Conservation (phyloP, 1,284 basidiomycete genomes). For the Mycosarcoma maydis region DNA sequence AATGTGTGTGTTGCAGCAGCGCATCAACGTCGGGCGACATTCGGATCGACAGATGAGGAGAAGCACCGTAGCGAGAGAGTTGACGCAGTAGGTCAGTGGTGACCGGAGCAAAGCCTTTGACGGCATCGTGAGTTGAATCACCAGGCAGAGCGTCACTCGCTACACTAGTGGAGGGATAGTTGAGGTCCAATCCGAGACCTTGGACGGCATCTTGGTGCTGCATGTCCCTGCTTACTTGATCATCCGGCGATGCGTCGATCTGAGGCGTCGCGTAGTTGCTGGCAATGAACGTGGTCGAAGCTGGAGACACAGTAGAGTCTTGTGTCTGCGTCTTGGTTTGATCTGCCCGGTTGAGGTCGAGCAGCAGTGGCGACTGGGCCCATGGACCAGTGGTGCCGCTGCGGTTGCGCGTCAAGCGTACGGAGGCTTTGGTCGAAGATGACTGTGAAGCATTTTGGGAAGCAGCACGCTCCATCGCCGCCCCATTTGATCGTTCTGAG, state of each 20-base stretch:
- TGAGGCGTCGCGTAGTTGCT: constrained; percentile 23
- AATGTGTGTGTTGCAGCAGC: constrained; percentile 4
- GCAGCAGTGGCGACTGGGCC: constrained; percentile 44
- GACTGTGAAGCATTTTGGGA: constrained; percentile 11
- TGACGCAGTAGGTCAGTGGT: constrained; percentile 32
- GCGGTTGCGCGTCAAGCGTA: constrained; percentile 31
- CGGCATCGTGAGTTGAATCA: not conserved
- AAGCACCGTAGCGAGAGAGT: constrained; percentile 17
- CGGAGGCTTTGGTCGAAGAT: not conserved
- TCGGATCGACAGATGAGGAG: constrained; percentile 41
- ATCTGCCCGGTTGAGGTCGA: constrained; percentile 8
- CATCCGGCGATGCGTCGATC: not conserved
- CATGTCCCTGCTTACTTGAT: not conserved
- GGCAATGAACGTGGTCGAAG: constrained; percentile 32
- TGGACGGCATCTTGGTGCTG: constrained; percentile 1
- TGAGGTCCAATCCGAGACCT: constrained; percentile 33
- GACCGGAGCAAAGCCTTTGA: constrained; percentile 28
- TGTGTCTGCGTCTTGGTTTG: not conserved
- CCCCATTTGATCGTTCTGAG: constrained; percentile 1
- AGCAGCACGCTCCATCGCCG: constrained; percentile 22
- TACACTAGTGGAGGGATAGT: constrained; percentile 1
- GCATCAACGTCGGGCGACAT: constrained; percentile 29
- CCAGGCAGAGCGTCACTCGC: not conserved
- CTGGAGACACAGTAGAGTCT: constrained; percentile 17
- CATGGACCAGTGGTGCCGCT: constrained; percentile 46